Evolutionary conservation across 352 stramenopile species (phyloP), one percentile per base, ranked within the genome.

Genomic region (Thalassiosira mediterranea): DNA sequence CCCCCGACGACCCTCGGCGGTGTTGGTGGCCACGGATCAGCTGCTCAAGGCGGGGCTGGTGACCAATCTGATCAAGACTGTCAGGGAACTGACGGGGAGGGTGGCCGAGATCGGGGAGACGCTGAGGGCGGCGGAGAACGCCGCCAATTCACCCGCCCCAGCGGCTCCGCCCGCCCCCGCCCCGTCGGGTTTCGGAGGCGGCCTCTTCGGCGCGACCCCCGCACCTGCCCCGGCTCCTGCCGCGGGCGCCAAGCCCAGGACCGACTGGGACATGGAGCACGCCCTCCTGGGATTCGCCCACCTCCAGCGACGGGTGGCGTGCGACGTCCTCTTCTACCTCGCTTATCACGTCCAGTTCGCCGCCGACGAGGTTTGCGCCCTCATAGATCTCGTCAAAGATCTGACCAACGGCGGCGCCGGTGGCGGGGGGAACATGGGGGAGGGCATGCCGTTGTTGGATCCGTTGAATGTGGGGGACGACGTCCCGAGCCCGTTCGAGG

Each of bases 341-440:
- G 76, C 84, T 2, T 93, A 93, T 65, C 79, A 91, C 59, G 89
- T 81, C 1, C 85, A 93, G 72, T 65, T 88, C 21, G 76, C 57
- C 13, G 28, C 31, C 1, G 62, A 77, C 10, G 88, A 93, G 75
- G 71, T 89, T 10, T 57, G 34, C 17, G 42, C 26, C 2, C 34
- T 93, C 17, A 72, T 93, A 42, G 83, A 91, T 77, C 68, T 91
- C 48, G 75, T 92, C n/a, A 61, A 76, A 21, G 76, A 88, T 25
- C 58, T 92, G 40, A 88, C 79, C 1, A 84, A 85, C 62, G 68
- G 73, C 10, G 17, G 42, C n/a, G 64, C 62, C 28, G 48, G 54
- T n/a, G 11, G 13, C 29, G 11, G 51, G 53, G 13, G 44, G 47
- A 13, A 69, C 2, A 4, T 54, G 8, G 67, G 42, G 34, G 26